Conservation (phyloP, 441 rosid genomes). For the Erysimum pusillum region DNA sequence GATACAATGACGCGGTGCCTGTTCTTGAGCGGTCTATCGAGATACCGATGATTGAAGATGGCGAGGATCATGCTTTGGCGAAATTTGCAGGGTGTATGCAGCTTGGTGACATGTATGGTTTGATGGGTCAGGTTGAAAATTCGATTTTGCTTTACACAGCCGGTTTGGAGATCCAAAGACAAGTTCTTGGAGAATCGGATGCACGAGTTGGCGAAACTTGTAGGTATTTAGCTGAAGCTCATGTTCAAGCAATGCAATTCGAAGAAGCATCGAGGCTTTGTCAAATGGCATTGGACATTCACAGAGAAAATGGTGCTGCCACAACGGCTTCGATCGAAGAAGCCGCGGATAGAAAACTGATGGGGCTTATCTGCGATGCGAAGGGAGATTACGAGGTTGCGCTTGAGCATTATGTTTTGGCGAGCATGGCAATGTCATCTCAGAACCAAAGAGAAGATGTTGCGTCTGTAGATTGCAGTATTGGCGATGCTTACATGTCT, state of each 20-base stretch:
- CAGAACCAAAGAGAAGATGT: constrained; percentile 74
- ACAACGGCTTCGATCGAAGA: constrained; percentile 74
- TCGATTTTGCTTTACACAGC: constrained; percentile 81
- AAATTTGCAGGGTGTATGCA: constrained; percentile 98
- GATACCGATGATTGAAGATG: constrained; percentile 77
- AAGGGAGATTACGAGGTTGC: constrained; percentile 86
- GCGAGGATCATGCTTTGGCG: constrained; percentile 86
- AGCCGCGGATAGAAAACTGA: constrained; percentile 85
- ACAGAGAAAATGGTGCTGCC: constrained; percentile 64
- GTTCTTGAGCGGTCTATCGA: constrained; percentile 85
- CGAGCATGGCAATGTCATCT: constrained; percentile 91
- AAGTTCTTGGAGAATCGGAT: constrained; percentile 78
- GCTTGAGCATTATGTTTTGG: constrained; percentile 83
- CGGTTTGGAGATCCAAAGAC: constrained; percentile 88
- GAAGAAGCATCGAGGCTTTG: constrained; percentile 85
- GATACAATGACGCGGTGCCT: constrained; percentile 70
- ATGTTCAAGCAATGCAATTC: constrained; percentile 84
- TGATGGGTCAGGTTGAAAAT: constrained; percentile 89
- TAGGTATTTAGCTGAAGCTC: constrained; percentile 84
- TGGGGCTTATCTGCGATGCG: constrained; percentile 84
- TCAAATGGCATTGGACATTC: constrained; percentile 79
- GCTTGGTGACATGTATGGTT: constrained; percentile 83
- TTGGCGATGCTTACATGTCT: constrained; percentile 89
- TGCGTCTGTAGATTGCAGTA: constrained; percentile 83
- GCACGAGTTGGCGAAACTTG: constrained; percentile 83